Conservation (phyloP, 2,329 filamentous ascomycete genomes). For the Colletotrichum tanaceti region DNA sequence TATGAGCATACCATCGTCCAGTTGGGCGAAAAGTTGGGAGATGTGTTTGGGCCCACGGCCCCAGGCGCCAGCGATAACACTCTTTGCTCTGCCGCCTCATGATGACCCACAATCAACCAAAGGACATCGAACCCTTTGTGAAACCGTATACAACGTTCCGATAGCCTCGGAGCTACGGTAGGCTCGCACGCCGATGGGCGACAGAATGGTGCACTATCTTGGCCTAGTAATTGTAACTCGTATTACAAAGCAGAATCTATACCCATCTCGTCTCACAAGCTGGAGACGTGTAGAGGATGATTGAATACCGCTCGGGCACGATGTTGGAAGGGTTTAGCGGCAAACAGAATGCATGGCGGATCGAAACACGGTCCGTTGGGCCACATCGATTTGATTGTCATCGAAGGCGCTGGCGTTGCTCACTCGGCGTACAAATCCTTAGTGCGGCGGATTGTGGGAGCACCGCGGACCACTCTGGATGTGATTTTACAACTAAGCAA, state of each 20-base stretch:
- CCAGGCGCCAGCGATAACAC: constrained; percentile 5
- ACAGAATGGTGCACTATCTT: not conserved
- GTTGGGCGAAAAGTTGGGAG: constrained; percentile 74
- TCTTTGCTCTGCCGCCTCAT: not conserved
- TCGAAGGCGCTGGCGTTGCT: not conserved
- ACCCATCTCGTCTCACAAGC: not conserved
- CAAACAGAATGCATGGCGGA: not conserved
- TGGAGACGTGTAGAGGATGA: not conserved
- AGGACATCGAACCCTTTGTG: not conserved
- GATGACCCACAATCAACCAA: not conserved
- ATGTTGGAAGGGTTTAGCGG: not conserved
- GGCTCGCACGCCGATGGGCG: not conserved
- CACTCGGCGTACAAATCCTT: not conserved
- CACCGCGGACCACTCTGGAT: not conserved
- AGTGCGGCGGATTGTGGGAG: not conserved
- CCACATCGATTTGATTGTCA: not conserved
- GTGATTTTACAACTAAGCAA: not conserved
- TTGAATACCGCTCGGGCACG: too few relatives aligned
- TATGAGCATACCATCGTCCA: constrained; percentile 84
- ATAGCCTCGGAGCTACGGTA: not conserved
- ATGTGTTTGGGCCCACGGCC: constrained; percentile 42
- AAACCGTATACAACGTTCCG: not conserved
- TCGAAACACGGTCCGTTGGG: not conserved
- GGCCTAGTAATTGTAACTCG: not conserved
- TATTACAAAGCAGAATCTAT: not conserved